Conservation (phyloP, 169 alveolate genomes). For the Neospora caninum region DNA sequence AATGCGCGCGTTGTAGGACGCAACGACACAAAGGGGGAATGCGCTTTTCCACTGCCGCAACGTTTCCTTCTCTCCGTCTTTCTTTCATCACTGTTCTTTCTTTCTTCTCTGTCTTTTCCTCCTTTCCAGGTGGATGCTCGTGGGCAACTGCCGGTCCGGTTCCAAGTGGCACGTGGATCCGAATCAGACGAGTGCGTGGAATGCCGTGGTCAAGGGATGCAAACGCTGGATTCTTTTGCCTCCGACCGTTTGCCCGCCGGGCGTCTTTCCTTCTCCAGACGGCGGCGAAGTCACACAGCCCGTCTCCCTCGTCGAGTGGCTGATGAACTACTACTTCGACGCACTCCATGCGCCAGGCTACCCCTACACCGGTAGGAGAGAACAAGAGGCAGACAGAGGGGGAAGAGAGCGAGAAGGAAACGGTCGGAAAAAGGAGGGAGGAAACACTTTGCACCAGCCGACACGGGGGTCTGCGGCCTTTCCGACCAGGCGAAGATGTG, state of each 20-base stretch:
- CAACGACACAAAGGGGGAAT: no score
- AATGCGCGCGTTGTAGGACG: no score
- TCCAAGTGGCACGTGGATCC: slow-evolving; percentile 67
- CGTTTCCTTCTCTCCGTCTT: neutral
- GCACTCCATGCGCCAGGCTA: neutral
- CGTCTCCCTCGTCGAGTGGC: slow-evolving; percentile 65
- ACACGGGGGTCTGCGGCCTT: no score
- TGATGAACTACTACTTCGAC: slow-evolving; percentile 43
- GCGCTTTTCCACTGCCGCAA: no score
- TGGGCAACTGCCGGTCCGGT: slow-evolving; percentile 58
- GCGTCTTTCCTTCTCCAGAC: neutral
- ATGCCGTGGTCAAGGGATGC: neutral
- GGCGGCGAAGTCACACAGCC: slow-evolving; percentile 56
- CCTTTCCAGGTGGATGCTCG: slow-evolving; percentile 54
- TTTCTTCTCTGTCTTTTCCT: neutral
- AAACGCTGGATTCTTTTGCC: neutral
- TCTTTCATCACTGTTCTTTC: neutral
- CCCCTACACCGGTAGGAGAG: neutral
- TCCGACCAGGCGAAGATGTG: no score
- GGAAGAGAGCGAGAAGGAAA: no score
- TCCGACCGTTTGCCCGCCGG: neutral
- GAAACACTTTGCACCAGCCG: no score
- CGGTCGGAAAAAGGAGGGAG: no score
- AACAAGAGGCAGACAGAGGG: no score
- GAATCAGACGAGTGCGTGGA: slow-evolving; percentile 68